Percentiles rank a stretch among this genome's conserved stretches.
Conservation (phyloP, 179 eudicot species). For the Dionaea muscipula region DNA sequence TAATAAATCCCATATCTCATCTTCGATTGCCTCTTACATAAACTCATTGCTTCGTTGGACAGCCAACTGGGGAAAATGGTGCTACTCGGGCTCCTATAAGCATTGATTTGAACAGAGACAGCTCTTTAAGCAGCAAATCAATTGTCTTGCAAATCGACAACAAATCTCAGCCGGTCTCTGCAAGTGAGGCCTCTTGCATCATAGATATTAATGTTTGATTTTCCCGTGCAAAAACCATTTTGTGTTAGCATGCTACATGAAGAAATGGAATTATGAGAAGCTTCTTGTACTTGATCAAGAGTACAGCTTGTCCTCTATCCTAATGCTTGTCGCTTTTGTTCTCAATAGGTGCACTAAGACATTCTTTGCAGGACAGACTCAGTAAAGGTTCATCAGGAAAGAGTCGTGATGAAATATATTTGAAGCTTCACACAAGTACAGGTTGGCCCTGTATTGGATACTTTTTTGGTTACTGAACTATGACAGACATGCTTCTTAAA, state of each 20-base stretch:
- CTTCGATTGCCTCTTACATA: not conserved
- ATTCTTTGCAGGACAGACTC: constrained; percentile 91
- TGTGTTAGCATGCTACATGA: not conserved
- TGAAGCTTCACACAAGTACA: constrained; percentile 94
- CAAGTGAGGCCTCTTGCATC: constrained; percentile 57
- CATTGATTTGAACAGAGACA: constrained; percentile 74
- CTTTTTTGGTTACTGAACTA: not conserved
- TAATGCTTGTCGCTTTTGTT: constrained; percentile 16
- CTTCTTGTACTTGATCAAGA: not conserved
- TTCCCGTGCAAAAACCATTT: not conserved
- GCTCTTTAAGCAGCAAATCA: constrained; percentile 73
- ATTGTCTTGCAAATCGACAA: constrained; percentile 87
- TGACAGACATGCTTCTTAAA: not conserved
- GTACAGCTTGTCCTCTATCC: constrained; percentile 1
- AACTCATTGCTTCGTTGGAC: constrained; percentile 15
- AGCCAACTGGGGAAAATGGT: constrained; percentile 99
- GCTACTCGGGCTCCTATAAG: constrained; percentile 98
- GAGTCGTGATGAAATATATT: constrained; percentile 71
- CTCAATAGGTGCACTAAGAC: constrained; percentile 82
- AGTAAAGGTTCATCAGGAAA: constrained; percentile 74
- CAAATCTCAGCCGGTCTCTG: constrained; percentile 88
- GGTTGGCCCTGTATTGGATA: constrained; percentile 26
- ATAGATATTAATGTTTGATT: not conserved
- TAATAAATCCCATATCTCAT: constrained; percentile 1
- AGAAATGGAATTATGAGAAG: not conserved